Evolutionary conservation across 306 rosid species (phyloP).

Genomic region (Malus orientalis): DNA sequence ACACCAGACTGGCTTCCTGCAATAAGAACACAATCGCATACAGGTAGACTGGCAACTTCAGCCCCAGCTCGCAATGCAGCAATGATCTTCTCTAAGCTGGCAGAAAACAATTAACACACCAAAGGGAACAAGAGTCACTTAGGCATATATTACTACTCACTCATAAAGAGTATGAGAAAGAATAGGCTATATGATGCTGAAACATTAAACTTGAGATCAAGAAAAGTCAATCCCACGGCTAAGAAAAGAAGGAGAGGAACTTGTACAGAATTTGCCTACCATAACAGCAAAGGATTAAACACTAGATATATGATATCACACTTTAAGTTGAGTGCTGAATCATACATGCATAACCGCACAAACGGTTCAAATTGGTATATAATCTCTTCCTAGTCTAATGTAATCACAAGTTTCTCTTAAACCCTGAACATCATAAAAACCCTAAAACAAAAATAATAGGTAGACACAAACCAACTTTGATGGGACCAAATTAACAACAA

Average conservation of each 20-base stretch:
- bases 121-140: not conserved
- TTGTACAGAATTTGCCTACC: not conserved
- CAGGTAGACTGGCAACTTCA: conserved; percentile 57
- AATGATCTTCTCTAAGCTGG: conserved; percentile 68
- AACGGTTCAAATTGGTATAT: too few species aligned
- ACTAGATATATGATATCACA: not conserved
- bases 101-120: not conserved
- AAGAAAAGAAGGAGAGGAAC: not conserved
- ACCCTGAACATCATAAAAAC: not conserved
- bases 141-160: not conserved
- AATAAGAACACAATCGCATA: conserved; percentile 63
- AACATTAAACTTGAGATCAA: too few species aligned
- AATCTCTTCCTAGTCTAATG: too few species aligned
- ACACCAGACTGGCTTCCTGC: conserved; percentile 91
- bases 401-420: not conserved
- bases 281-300: not conserved
- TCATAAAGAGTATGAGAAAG: not conserved
- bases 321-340: not conserved
- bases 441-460: not conserved
- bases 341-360: not conserved
- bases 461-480: not conserved
- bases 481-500: not conserved
- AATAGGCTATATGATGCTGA: too few species aligned
- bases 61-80: conserved; percentile 91
- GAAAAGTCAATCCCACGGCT: too few species aligned